Percentiles rank a stretch among this genome's conserved stretches.
These are phyloP conservation scores for Dothiorella sarmentorum DNA, from an alignment of 2,329 filamentous ascomycete genomes.

Conservation along the genomic window DNA sequence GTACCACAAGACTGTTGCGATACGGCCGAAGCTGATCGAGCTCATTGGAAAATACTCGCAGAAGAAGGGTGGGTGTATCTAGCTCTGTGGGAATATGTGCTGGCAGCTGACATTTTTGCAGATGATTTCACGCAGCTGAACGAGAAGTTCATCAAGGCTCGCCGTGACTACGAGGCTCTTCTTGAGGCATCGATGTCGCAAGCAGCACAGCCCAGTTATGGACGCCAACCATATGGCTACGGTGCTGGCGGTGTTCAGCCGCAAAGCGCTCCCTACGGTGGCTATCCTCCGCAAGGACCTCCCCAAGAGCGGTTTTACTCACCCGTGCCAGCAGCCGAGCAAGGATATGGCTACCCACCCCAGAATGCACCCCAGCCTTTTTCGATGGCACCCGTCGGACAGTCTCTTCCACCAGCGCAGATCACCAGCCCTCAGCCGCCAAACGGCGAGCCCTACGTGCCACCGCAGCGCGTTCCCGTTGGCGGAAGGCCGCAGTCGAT, in stretches of 20 bases:
- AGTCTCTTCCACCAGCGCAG: constrained; percentile 25
- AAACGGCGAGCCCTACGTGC: constrained; percentile 32
- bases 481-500: constrained; percentile 37
- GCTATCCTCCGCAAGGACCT: constrained; percentile 32
- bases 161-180: constrained; percentile 93
- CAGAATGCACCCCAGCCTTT: constrained; percentile 32
- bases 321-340: constrained; percentile 29
- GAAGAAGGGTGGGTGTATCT: constrained; percentile 74
- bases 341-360: constrained; percentile 27
- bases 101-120: constrained; percentile 40
- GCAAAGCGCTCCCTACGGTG: constrained; percentile 21
- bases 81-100: neutral
- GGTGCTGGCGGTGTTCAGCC: constrained; percentile 29
- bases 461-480: constrained; percentile 36
- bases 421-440: constrained; percentile 24
- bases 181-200: constrained; percentile 96
- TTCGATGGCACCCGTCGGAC: constrained; percentile 35
- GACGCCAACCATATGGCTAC: constrained; percentile 48
- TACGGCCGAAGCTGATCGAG: constrained; percentile 94
- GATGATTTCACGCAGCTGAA: constrained; percentile 98
- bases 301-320: constrained; percentile 36
- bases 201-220: constrained; percentile 75
- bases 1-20: constrained; percentile 91
- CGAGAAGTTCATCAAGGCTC: constrained; percentile 98
- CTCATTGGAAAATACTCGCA: constrained; percentile 98